Evolutionary conservation across 345 rosid species (phyloP).

Genomic region (Gynandropsis gynandra): DNA sequence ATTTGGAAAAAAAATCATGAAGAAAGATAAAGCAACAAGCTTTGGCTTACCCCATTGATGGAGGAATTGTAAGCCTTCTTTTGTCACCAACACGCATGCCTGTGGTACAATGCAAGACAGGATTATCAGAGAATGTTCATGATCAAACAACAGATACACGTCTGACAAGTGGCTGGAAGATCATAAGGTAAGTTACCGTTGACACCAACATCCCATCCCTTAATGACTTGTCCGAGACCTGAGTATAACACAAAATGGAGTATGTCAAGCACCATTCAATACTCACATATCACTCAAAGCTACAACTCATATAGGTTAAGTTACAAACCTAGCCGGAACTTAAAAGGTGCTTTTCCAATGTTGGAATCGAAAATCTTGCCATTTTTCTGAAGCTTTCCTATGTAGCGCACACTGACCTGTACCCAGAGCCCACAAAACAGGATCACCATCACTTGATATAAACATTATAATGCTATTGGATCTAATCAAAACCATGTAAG

Average conservation of each 20-base stretch:
- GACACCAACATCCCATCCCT: constrained; percentile 99
- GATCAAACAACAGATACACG: constrained; percentile 6
- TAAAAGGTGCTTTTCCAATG: constrained; percentile 65
- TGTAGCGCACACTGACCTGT: constrained; percentile 41
- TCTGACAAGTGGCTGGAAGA: background rate
- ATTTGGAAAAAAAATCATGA: background rate
- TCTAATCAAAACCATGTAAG: no score
- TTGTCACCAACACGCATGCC: constrained; percentile 77
- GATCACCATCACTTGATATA: no score
- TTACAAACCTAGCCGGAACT: constrained; percentile 66
- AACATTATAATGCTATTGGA: no score
- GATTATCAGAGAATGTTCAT: background rate
- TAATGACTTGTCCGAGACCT: constrained; percentile 89
- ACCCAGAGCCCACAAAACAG: no score
- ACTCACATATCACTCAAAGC: background rate
- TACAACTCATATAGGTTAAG: background rate
- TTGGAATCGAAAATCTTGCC: constrained; percentile 86
- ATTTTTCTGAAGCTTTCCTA: constrained; percentile 85
- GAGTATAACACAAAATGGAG: constrained; percentile 18
- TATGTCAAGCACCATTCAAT: constrained; percentile 1
- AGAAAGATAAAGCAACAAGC: background rate
- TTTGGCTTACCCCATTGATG: constrained; percentile 52
- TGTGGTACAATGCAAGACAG: constrained; percentile 18
- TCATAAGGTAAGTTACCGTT: constrained; percentile 40
- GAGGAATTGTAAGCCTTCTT: constrained; percentile 64